Evolutionary conservation across 1,284 basidiomycete species (phyloP).

Genomic region (Mycena citricolor): DNA sequence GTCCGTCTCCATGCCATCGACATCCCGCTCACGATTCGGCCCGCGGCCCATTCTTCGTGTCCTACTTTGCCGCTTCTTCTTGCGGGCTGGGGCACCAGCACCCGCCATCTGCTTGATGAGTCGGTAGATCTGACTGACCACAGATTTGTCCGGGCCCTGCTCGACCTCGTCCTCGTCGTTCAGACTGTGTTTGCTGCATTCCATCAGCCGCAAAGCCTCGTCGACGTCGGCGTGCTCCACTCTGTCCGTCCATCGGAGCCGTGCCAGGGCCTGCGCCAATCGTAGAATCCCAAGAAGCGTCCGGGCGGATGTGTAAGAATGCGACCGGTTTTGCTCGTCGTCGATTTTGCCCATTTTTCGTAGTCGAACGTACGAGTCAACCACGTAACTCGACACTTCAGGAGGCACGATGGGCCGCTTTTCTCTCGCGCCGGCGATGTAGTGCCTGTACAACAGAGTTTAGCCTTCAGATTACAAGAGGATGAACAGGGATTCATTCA

Average conservation of each 20-base stretch:
- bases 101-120: conserved; percentile 86
- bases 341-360: conserved; percentile 93
- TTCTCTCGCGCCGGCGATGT: conserved; percentile 92
- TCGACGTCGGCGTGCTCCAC: conserved; percentile 92
- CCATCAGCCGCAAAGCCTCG: conserved; percentile 95
- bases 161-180: conserved; percentile 75
- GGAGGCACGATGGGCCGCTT: conserved; percentile 86
- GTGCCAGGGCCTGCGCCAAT: conserved; percentile 91
- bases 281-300: conserved; percentile 95
- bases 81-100: conserved; percentile 36
- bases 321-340: conserved; percentile 84
- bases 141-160: conserved; percentile 73
- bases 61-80: conserved; percentile 38
- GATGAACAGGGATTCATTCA: conserved; percentile 32
- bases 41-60: conserved; percentile 62
- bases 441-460: conserved; percentile 62
- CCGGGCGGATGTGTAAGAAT: conserved; percentile 95
- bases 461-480: conserved; percentile 1
- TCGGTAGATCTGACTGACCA: conserved; percentile 81
- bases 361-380: conserved; percentile 93
- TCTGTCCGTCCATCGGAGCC: conserved; percentile 79
- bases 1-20: conserved; percentile 64
- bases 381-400: conserved; percentile 89
- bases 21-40: conserved; percentile 64
- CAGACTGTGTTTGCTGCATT: conserved; percentile 90